Conservation (phyloP, 148 eudicot genomes). For the Diospyros lotus region DNA sequence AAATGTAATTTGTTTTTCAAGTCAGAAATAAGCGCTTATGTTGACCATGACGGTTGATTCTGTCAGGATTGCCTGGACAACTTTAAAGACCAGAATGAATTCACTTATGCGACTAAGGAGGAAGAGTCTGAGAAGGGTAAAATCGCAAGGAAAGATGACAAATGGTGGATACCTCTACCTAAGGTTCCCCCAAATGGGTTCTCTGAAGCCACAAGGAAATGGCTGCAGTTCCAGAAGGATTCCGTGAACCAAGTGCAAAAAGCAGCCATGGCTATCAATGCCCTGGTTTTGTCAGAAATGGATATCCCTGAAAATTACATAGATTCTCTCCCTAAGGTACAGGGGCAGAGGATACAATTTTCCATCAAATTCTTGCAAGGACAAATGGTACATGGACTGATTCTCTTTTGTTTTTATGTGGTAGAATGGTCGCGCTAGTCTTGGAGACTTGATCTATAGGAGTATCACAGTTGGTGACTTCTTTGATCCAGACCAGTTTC, state of each 20-base stretch:
- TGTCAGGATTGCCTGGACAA: constrained; percentile 67
- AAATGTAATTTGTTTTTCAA: not conserved
- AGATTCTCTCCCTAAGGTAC: constrained; percentile 74
- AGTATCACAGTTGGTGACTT: constrained; percentile 52
- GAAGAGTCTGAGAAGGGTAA: constrained; percentile 33
- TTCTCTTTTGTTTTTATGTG: constrained; percentile 7
- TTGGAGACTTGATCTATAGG: constrained; percentile 60
- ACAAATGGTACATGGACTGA: not conserved
- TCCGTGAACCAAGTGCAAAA: constrained; percentile 22
- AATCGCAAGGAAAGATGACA: constrained; percentile 42
- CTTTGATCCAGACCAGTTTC: constrained; percentile 61
- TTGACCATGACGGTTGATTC: not conserved
- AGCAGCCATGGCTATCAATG: constrained; percentile 24
- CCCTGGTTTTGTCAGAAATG: constrained; percentile 15
- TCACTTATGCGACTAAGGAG: constrained; percentile 54
- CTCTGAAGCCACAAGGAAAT: constrained; percentile 17
- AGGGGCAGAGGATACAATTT: not conserved
- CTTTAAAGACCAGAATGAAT: constrained; percentile 65
- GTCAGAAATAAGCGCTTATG: not conserved
- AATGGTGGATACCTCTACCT: constrained; percentile 84
- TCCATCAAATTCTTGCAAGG: not conserved
- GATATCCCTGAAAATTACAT: constrained; percentile 71
- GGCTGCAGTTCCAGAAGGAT: constrained; percentile 24
- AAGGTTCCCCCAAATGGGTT: constrained; percentile 50
- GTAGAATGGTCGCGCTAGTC: constrained; percentile 65